phyloP scores from a whole-genome alignment of 148 eudicot species.

The Cornus kousa region DNA sequence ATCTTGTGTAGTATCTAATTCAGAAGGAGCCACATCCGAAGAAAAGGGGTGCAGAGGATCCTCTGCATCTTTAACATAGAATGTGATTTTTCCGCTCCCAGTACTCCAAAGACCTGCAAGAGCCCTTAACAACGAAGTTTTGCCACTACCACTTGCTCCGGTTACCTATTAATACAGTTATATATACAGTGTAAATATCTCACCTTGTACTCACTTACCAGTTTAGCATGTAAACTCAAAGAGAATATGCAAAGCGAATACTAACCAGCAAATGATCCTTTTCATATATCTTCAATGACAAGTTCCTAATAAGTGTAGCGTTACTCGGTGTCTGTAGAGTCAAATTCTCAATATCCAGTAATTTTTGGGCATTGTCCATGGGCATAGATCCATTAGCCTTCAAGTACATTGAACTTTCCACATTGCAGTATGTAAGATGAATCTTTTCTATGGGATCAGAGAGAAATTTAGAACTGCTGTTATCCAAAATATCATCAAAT shows the following conservation, averaged over 20 bases:
- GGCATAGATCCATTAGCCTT: slow-evolving; percentile 54
- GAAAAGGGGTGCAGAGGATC: slow-evolving; percentile 21
- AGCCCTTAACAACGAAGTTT: slow-evolving; percentile 91
- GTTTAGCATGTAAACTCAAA: slow-evolving; percentile 12
- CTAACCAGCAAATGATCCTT: slow-evolving; percentile 80
- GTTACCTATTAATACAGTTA: slow-evolving; percentile 51
- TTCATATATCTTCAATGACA: slow-evolving; percentile 66
- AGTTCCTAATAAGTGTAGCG: slow-evolving; percentile 61
- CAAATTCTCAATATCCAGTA: slow-evolving; percentile 65
- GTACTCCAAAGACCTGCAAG: slow-evolving; percentile 95
- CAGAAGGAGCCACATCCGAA: slow-evolving; percentile 19
- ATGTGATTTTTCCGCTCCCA: slow-evolving; percentile 77
- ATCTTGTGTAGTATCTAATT: slow-evolving; percentile 15
- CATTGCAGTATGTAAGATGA: slow-evolving; percentile 40
- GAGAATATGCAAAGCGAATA: slow-evolving; percentile 12
- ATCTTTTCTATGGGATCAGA: slow-evolving; percentile 47
- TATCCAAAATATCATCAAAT: slow-evolving; percentile 91
- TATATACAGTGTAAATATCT: slow-evolving; percentile 8
- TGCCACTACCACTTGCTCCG: slow-evolving; percentile 98
- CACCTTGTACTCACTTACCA: slow-evolving; percentile 1
- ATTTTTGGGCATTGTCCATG: slow-evolving; percentile 27
- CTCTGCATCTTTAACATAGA: slow-evolving; percentile 40
- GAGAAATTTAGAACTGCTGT: slow-evolving; percentile 39
- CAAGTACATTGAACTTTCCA: slow-evolving; percentile 18
- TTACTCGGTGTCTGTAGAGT: slow-evolving; percentile 76